These are phyloP conservation scores for Diaporthe humulicola DNA, from an alignment of 2,329 filamentous ascomycete genomes.

Conservation along the genomic window DNA sequence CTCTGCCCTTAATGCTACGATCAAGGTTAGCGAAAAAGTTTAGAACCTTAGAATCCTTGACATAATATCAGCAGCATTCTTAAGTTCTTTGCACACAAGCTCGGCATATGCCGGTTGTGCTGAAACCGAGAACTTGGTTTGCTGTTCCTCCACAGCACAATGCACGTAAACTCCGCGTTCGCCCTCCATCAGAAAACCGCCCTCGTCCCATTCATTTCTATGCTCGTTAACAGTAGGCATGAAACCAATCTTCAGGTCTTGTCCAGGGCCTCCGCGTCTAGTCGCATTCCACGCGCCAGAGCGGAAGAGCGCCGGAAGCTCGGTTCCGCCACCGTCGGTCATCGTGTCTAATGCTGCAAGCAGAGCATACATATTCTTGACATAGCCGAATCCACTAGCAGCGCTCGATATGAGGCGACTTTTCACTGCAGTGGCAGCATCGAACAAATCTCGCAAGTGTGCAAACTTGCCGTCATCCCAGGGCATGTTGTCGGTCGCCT, in stretches of 20 bases:
- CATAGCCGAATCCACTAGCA: constrained; percentile 28
- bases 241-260: constrained; percentile 42
- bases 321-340: not conserved
- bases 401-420: constrained; percentile 28
- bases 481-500: too few species aligned
- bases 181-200: constrained; percentile 38
- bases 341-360: not conserved
- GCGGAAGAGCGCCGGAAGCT: constrained; percentile 35
- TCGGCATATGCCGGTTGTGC: constrained; percentile 32
- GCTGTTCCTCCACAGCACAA: constrained; percentile 36
- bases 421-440: constrained; percentile 7
- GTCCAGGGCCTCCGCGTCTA: constrained; percentile 37
- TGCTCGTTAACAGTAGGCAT: constrained; percentile 29
- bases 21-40: too few species aligned
- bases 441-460: not conserved
- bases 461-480: too few species aligned
- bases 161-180: constrained; percentile 40
- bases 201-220: constrained; percentile 37
- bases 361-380: constrained; percentile 40
- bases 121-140: constrained; percentile 31
- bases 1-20: too few species aligned
- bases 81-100: not conserved
- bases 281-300: constrained; percentile 40
- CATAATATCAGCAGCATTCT: not conserved
- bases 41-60: too few species aligned